These are phyloP conservation scores for Capronia epimyces DNA, from an alignment of 2,329 filamentous ascomycete species.

Conservation along the genomic window DNA sequence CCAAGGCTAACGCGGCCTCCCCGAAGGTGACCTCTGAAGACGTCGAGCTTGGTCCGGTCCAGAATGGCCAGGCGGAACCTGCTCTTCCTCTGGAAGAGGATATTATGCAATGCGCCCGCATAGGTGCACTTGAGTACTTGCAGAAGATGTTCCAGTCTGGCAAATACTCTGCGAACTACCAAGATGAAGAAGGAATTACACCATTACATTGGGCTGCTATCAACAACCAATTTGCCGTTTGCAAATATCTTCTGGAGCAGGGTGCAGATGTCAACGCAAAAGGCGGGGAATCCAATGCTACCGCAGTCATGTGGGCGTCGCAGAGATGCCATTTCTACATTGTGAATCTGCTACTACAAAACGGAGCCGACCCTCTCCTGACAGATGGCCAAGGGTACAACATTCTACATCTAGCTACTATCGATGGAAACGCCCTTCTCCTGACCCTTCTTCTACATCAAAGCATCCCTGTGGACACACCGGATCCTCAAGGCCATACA, in stretches of 20 bases:
- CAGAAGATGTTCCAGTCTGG: conserved; percentile 82
- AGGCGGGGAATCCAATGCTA: conserved; percentile 90
- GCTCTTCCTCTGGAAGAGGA: conserved; percentile 61
- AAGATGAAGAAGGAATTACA: conserved; percentile 89
- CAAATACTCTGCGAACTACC: conserved; percentile 74
- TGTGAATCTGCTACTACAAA: conserved; percentile 82
- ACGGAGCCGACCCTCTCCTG: conserved; percentile 86
- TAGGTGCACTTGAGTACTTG: conserved; percentile 81
- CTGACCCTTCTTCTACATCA: conserved; percentile 87
- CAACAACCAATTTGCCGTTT: conserved; percentile 97
- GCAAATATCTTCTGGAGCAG: conserved; percentile 81
- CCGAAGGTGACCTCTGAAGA: conserved; percentile 22
- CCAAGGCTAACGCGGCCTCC: conserved; percentile 22
- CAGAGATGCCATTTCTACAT: conserved; percentile 96
- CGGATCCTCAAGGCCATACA: conserved; percentile 86
- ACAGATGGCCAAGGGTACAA: conserved; percentile 97
- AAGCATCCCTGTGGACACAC: conserved; percentile 86
- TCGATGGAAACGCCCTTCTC: conserved; percentile 91
- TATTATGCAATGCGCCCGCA: conserved; percentile 88
- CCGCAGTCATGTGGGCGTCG: conserved; percentile 92
- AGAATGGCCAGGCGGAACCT: conserved; percentile 25
- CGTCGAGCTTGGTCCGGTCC: conserved; percentile 27
- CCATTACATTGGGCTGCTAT: conserved; percentile 97
- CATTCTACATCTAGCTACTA: conserved; percentile 91
- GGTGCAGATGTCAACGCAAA: conserved; percentile 91